These are phyloP conservation scores for Exophiala viscosa DNA, from an alignment of 2,329 filamentous ascomycete species.

Conservation along the genomic window DNA sequence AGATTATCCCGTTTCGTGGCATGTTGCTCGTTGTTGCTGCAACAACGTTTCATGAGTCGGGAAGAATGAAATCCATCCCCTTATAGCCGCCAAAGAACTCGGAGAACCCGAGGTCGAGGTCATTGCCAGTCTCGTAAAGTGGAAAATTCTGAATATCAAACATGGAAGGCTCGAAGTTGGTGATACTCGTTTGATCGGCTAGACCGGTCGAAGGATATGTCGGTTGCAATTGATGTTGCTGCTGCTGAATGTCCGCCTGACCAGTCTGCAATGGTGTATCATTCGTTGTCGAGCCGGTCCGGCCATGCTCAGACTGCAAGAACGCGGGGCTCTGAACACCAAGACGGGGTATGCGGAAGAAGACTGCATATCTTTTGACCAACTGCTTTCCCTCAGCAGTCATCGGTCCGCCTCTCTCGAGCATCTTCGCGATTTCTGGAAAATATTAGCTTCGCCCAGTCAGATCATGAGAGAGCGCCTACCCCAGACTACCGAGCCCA, in stretches of 20 bases:
- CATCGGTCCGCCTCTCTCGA: slow-evolving; percentile 11
- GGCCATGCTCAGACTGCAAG: slow-evolving; percentile 4
- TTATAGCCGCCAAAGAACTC: slow-evolving; percentile 20
- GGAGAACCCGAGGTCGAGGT: slow-evolving; percentile 17
- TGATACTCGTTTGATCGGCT: not conserved
- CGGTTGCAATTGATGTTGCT: not conserved
- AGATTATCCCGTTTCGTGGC: no score
- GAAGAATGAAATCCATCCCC: slow-evolving; percentile 8
- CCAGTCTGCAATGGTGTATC: slow-evolving; percentile 4
- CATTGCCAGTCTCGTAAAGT: slow-evolving; percentile 9
- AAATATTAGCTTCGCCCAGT: not conserved
- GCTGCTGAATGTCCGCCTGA: slow-evolving; percentile 9
- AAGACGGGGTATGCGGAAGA: slow-evolving; percentile 20
- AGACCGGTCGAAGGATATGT: slow-evolving; percentile 7
- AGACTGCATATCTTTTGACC: slow-evolving; percentile 19
- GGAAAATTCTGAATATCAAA: slow-evolving; percentile 15
- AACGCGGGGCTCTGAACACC: slow-evolving; percentile 5
- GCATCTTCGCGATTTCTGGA: slow-evolving; percentile 18
- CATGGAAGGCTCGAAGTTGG: slow-evolving; percentile 10
- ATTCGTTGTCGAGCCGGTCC: not conserved
- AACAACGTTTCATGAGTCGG: not conserved
- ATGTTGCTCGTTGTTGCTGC: not conserved
- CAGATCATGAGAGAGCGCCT: not conserved
- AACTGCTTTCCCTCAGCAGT: slow-evolving; percentile 16
- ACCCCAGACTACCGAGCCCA: slow-evolving; percentile 19